Evolutionary conservation across 352 stramenopile species (phyloP).

Genomic region (Phytophthora citricola): DNA sequence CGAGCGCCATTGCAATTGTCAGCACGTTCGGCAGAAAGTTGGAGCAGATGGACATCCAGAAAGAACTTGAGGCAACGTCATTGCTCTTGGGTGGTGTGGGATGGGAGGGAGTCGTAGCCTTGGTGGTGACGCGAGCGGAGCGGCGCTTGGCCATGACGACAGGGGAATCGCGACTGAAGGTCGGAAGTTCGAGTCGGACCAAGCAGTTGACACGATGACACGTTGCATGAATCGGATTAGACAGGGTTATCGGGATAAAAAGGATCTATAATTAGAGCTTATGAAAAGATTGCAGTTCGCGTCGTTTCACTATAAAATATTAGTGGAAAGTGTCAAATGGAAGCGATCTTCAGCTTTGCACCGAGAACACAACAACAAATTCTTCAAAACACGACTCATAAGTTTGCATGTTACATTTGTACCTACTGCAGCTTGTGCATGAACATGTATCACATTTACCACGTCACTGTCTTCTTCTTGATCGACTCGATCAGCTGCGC

Average conservation of each 20-base stretch:
- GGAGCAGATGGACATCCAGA: slow-evolving; percentile 32
- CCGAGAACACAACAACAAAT: neutral
- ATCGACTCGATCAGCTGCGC: slow-evolving; percentile 56
- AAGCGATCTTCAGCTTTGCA: neutral
- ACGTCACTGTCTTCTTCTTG: slow-evolving; percentile 50
- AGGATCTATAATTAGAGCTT: slow-evolving; percentile 2
- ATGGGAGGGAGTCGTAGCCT: neutral
- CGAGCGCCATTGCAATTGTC: slow-evolving; percentile 45
- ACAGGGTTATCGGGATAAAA: neutral
- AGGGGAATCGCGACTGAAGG: slow-evolving; percentile 26
- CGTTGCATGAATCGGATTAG: slow-evolving; percentile 11
- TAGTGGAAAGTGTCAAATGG: neutral
- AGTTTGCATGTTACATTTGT: neutral
- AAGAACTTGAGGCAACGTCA: slow-evolving; percentile 3
- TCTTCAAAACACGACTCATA: neutral
- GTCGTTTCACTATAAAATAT: slow-evolving; percentile 29
- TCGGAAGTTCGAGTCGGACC: slow-evolving; percentile 30
- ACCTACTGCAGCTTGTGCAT: neutral
- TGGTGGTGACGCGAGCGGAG: slow-evolving; percentile 3
- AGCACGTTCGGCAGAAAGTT: slow-evolving; percentile 46
- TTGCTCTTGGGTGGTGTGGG: slow-evolving; percentile 8
- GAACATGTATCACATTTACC: slow-evolving; percentile 21
- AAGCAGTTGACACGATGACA: slow-evolving; percentile 24
- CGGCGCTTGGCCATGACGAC: slow-evolving; percentile 25
- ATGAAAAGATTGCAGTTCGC: neutral